Evolutionary conservation across 768 basidiomycete genomes (phyloP).

Genomic region (Mycena kentingensis): DNA sequence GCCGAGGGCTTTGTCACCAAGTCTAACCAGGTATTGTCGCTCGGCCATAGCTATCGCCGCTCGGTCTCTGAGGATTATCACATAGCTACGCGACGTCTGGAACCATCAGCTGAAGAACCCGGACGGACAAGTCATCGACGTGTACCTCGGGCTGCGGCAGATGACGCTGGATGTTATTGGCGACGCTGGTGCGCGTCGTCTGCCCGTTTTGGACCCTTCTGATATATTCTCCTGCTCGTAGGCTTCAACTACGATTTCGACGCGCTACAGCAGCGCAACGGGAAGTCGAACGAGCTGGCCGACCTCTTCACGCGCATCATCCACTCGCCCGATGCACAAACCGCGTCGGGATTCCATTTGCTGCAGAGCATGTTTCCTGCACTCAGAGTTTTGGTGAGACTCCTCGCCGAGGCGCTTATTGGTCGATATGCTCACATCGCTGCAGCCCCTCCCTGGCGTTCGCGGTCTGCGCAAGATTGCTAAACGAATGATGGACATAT

Average conservation of each 20-base stretch:
- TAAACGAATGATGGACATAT: no score
- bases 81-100: slow-evolving; percentile 39
- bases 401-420: no score
- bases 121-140: slow-evolving; percentile 30
- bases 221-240: slow-evolving; percentile 13
- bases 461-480: no score
- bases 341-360: no score
- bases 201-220: not conserved
- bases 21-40: slow-evolving; percentile 30
- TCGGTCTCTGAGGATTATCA: not conserved
- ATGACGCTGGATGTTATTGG: slow-evolving; percentile 46
- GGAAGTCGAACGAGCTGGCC: not conserved
- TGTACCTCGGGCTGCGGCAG: slow-evolving; percentile 34
- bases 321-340: not conserved
- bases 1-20: slow-evolving; percentile 41
- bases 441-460: no score
- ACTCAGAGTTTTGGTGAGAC: no score
- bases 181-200: slow-evolving; percentile 33
- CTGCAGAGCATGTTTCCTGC: no score
- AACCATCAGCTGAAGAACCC: slow-evolving; percentile 23
- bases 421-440: no score
- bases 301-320: not conserved
- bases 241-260: slow-evolving; percentile 43
- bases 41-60: not conserved
- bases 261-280: slow-evolving; percentile 25